Evolutionary conservation across 345 rosid species (phyloP), one percentile per base, ranked within the genome.

Genomic region (Citrus maxima): DNA sequence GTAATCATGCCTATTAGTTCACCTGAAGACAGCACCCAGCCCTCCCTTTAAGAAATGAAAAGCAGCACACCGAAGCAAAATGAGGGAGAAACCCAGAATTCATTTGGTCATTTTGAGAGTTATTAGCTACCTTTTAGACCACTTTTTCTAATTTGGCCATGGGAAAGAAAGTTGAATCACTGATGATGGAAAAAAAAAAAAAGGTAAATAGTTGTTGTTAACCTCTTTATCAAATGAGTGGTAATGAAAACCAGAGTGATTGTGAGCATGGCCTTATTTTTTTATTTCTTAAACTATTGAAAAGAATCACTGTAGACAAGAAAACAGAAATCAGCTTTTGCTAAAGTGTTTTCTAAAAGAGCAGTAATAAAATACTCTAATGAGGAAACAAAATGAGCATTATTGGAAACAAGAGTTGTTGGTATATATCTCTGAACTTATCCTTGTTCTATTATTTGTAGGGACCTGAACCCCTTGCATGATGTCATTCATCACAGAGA

Each of bases 401-500:
- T 63, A 14, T 10, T 27, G 30, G 66, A 27, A 62, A 62, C 66
- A 62, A 62, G 66, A 46, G 5, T 46, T 46, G 51, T 46, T 46
- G 16, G 18, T 62, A 30, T 13, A 67, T 25, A 38, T 37, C 67
- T 55, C 30, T 67, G 61, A 78, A 77, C 77, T 79, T 73, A 70
- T n/a, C 46, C 63, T 67, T 34, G 24, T 28, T 70, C 71, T 14
- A 67, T 51, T 24, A 37, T 74, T 78, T 89, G 67, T 70, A 92
- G 99, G 92, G 99, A 95, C 86, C 90, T 93, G 32, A 95, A 95
- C 73, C 99, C 99, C 67, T 85, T 95, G 90, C 88, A 95, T 73
- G 86, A 88, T 75, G 84, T 90, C 67, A 85, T 80, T 77, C 84
- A 69, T 73, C 82, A 67, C 62, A 83, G 80, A 27, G 89, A 83